Evolutionary conservation across 208 protist species (phyloP), one percentile per base, ranked within the genome.

Genomic region (Leishmania turanica): DNA sequence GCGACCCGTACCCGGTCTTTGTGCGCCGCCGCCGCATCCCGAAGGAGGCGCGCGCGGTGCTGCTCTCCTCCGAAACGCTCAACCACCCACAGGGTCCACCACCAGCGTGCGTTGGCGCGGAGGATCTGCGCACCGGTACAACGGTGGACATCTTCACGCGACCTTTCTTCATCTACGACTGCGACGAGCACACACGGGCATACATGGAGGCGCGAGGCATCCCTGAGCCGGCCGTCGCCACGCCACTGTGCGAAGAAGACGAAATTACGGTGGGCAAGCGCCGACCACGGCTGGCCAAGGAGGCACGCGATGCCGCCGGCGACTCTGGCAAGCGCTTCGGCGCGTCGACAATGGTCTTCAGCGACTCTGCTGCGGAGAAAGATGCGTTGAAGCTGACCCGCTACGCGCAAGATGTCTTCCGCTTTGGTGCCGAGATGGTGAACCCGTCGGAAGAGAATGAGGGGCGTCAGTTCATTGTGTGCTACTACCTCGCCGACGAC

Each of bases 401-500:
- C 34, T 95, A 93, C 82, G 88, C 91, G 15, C 90, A 98, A 53
- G 95, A 98, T 83, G 90, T 96, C 47, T 95, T 99, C 42, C 96
- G 96, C 75, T 99, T 99, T 85, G 80, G 86, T 21, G 97, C 93
- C 45, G 83, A 87, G 53, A 73, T 96, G 77, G 89, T 86, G 65
- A 84, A 94, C 15, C 88, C 88, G 15, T 78, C 73, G 37, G 77
- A 83, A 15, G 79, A 83, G n/a, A 95, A 99, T 86, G 84, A 82
- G 42, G 92, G 89, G 37, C 83, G 97, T 56, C 62, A 71, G 31
- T 99, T 99, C 79, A 85, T 99, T 53, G 78, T 99, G 37, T 93
- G 93, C 83, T 98, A 97, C 87, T 99, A 98, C 85, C 93, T 99
- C 3, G 92, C 95, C 19, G 98, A 99, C 82, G 97, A 99, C 85